These are phyloP conservation scores for Wickerhamiella brachini DNA, from an alignment of 805 yeast species.

Conservation along the genomic window DNA sequence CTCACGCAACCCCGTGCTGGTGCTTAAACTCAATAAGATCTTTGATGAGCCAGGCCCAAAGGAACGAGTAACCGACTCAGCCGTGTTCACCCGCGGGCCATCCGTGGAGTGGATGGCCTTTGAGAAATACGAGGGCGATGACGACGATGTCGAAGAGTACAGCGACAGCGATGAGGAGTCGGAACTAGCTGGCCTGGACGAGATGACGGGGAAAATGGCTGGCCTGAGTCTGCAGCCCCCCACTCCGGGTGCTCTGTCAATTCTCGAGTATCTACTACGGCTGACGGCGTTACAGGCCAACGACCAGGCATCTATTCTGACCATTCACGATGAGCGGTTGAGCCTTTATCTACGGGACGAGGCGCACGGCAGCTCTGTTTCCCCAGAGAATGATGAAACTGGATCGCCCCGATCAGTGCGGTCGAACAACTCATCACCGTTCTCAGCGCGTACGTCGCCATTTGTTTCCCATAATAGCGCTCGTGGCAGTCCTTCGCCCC, in stretches of 20 bases:
- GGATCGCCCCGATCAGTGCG: neutral
- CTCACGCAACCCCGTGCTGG: constrained; percentile 49
- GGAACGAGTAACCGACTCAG: neutral
- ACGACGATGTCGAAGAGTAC: constrained; percentile 7
- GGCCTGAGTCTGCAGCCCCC: constrained; percentile 1
- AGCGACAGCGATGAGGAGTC: constrained; percentile 16
- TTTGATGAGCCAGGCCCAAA: neutral
- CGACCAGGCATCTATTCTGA: constrained; percentile 40
- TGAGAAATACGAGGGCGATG: constrained; percentile 29
- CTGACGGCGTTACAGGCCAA: constrained; percentile 45
- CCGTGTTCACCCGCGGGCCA: constrained; percentile 10
- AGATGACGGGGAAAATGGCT: constrained; percentile 5
- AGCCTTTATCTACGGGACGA: constrained; percentile 50
- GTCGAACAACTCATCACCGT: neutral
- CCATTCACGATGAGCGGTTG: constrained; percentile 54
- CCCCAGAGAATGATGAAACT: neutral
- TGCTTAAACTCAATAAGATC: constrained; percentile 34
- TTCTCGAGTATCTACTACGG: constrained; percentile 51
- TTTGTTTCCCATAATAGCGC: neutral
- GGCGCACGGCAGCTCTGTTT: neutral
- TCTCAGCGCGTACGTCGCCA: neutral
- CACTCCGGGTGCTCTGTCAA: constrained; percentile 31
- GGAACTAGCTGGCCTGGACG: constrained; percentile 19
- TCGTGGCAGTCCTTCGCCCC: neutral
- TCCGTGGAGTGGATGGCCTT: constrained; percentile 39